Conservation (phyloP, 192 early-diverging fungal species). For the Dimargaris cristalligena region DNA sequence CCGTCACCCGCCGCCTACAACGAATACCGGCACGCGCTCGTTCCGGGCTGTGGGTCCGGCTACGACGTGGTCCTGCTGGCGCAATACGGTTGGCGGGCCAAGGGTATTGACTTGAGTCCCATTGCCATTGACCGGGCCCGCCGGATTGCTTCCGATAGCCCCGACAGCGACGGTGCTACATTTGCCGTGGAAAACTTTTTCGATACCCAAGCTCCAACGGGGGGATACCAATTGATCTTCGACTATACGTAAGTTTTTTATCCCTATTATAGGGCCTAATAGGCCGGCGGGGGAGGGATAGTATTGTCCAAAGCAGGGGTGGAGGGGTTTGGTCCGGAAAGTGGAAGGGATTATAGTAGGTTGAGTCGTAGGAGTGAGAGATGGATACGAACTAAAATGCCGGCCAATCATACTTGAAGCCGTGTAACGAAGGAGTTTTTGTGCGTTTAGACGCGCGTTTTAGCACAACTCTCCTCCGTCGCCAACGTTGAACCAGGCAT, state of each 20-base stretch:
- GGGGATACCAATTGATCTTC: slow-evolving; percentile 5
- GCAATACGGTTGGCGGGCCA: neutral
- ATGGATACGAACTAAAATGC: too few relatives aligned
- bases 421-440: too few relatives aligned
- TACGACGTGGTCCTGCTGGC: slow-evolving; percentile 5
- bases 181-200: neutral
- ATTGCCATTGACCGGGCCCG: slow-evolving; percentile 8
- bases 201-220: neutral
- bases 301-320: too few relatives aligned
- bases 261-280: too few relatives aligned
- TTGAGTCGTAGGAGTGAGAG: too few relatives aligned
- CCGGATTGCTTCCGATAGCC: neutral
- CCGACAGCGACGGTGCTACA: neutral
- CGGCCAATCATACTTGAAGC: too few relatives aligned
- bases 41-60: slow-evolving; percentile 4
- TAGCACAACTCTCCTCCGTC: too few relatives aligned
- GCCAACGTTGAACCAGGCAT: too few relatives aligned
- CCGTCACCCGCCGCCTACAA: neutral
- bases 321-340: too few relatives aligned
- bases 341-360: too few relatives aligned
- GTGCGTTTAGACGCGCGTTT: too few relatives aligned
- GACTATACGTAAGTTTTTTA: slow-evolving; percentile 4
- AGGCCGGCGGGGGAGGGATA: too few relatives aligned
- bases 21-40: neutral
- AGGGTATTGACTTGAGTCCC: slow-evolving; percentile 6